These are phyloP conservation scores for Colletotrichum sansevieriae DNA, from an alignment of 2,329 filamentous ascomycete species.

Conservation along the genomic window DNA sequence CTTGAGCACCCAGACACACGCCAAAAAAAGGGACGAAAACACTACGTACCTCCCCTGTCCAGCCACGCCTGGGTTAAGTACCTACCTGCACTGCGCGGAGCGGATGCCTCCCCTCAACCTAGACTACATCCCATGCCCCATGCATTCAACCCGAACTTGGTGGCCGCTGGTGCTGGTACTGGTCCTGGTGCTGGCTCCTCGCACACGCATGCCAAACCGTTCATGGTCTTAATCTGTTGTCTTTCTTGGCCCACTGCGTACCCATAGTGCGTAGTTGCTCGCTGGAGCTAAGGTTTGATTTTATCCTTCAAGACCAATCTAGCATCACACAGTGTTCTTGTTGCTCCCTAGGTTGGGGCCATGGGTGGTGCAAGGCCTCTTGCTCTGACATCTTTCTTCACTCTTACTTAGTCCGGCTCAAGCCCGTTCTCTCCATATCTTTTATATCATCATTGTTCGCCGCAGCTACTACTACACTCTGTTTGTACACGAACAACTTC, in stretches of 20 bases:
- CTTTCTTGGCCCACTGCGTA: slow-evolving; percentile 52
- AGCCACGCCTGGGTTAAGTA: slow-evolving; percentile 34
- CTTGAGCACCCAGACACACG: slow-evolving; percentile 25
- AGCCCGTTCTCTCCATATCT: slow-evolving; percentile 42
- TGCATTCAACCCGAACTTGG: slow-evolving; percentile 52
- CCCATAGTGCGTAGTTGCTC: slow-evolving; percentile 50
- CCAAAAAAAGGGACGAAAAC: slow-evolving; percentile 37
- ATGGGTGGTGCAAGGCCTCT: slow-evolving; percentile 37
- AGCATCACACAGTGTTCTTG: slow-evolving; percentile 49
- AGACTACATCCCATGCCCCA: slow-evolving; percentile 33
- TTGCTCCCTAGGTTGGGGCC: slow-evolving; percentile 48
- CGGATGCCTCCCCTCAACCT: slow-evolving; percentile 40
- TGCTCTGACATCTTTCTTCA: slow-evolving; percentile 38
- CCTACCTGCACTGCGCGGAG: slow-evolving; percentile 33
- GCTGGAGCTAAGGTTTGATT: slow-evolving; percentile 50
- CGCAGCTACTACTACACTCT: neutral
- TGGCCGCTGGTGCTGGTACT: slow-evolving; percentile 32
- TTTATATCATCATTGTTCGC: slow-evolving; percentile 35
- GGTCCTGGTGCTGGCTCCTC: slow-evolving; percentile 42
- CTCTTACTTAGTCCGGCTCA: slow-evolving; percentile 47
- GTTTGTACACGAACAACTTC: neutral
- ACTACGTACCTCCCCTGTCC: slow-evolving; percentile 32
- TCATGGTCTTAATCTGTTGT: slow-evolving; percentile 43
- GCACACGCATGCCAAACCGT: slow-evolving; percentile 44
- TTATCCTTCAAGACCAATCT: slow-evolving; percentile 51